Percentiles rank a stretch among this genome's conserved stretches.
These are phyloP conservation scores for Medakamo hakoo DNA, from an alignment of 139 green algal genomes.

Conservation along the genomic window DNA sequence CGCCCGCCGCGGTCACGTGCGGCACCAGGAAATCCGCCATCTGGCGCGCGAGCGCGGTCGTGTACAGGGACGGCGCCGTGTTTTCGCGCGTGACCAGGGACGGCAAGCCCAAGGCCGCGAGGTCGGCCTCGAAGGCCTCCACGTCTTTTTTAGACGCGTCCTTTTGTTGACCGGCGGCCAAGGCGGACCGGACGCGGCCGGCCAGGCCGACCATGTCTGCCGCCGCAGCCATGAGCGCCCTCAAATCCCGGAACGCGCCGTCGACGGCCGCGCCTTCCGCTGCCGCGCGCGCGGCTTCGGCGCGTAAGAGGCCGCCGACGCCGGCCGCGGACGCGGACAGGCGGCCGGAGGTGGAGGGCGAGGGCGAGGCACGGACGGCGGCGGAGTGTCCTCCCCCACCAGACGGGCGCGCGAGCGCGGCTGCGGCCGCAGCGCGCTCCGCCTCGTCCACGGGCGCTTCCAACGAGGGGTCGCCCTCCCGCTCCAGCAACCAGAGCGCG, in stretches of 20 bases:
- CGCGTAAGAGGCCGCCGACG: conserved; percentile 18
- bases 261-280: conserved; percentile 4
- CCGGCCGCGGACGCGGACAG: conserved; percentile 3
- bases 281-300: neutral
- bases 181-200: conserved; percentile 33
- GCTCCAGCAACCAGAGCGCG: conserved; percentile 21
- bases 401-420: too few relatives aligned
- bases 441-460: too few relatives aligned
- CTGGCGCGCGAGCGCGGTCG: conserved; percentile 69
- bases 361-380: too few relatives aligned
- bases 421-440: too few relatives aligned
- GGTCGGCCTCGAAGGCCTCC: conserved; percentile 37
- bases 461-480: too few relatives aligned
- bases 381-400: too few relatives aligned
- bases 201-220: conserved; percentile 67
- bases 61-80: conserved; percentile 56
- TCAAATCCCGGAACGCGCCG: conserved; percentile 53
- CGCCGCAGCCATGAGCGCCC: conserved; percentile 58
- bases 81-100: conserved; percentile 76
- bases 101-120: conserved; percentile 73
- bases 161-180: conserved; percentile 1
- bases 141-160: neutral
- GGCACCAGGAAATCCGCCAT: conserved; percentile 64
- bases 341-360: neutral
- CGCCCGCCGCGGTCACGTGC: conserved; percentile 39